Evolutionary conservation across 1,284 basidiomycete species (phyloP), one percentile per base, ranked within the genome.

Genomic region (Golubevia sp.): DNA sequence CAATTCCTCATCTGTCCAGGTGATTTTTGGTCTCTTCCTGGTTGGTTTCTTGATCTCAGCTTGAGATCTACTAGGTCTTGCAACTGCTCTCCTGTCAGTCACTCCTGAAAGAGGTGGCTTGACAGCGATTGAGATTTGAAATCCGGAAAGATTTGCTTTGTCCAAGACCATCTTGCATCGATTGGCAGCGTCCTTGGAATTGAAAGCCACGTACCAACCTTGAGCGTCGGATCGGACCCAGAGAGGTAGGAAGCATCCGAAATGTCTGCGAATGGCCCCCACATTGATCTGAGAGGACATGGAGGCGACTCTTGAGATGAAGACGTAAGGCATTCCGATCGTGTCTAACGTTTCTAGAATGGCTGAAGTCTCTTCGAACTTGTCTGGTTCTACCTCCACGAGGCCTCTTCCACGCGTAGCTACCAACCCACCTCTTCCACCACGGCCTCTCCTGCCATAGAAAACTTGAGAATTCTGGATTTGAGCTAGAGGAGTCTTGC

Each of bases 1-100:
- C 34, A 92, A 84, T 74, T 91, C 90, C 2, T 85, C 84, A 2
- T 88, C 87, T 8, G 85, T 87, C 88, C 88, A 90, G 8, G 83
- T 82, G 27, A 86, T 86, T 75, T 87, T 87, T 44, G 75, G 79
- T 20, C 21, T 51, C 23, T 51, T 24, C 59, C 50, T 20, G 58
- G 30, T 44, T 51, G 62, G 30, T 56, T 63, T 68, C 23, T 62
- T 38, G 18, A 68, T 15, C 13, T 62, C 24, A 1, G 61, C 38
- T 44, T 44, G 38, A 44, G 38, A 44, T 44, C 38, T 44, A 44
- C 38, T 44, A 8, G 38, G 18, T 13, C 13, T 44, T 44, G 38
- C 38, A 8, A 44, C 11, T 8, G 38, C 38, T 44, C 18, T 44
- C 38, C 38, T 44, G 18, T 44, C 38, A 18, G 18, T 44, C 38